Conservation (phyloP, 352 stramenopile species). For the Phytopythium kandeliae region DNA sequence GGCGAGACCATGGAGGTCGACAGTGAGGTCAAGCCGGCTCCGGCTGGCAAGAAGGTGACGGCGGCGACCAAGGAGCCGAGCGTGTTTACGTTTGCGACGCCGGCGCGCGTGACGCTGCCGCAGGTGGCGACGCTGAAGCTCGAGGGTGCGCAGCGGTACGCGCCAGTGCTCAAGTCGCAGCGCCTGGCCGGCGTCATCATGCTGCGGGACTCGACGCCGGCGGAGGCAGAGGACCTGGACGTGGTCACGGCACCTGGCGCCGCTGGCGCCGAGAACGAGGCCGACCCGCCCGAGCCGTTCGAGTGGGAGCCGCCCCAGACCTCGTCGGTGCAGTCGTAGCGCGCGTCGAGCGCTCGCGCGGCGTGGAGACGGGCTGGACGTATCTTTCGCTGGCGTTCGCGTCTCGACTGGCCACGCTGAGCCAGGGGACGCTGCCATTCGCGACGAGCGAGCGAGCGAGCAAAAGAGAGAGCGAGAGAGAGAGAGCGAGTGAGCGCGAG, state of each 20-base stretch:
- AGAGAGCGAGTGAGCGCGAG: neutral
- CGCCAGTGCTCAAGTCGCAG: conserved; percentile 67
- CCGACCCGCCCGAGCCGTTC: conserved; percentile 94
- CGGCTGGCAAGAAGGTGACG: conserved; percentile 36
- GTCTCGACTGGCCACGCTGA: neutral
- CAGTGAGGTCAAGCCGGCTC: conserved; percentile 41
- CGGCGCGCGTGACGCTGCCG: conserved; percentile 89
- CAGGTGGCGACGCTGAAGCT: conserved; percentile 91
- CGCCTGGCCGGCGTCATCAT: conserved; percentile 92
- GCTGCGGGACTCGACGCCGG: conserved; percentile 92
- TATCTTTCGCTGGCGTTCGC: conserved; percentile 2
- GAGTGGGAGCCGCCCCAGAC: conserved; percentile 90
- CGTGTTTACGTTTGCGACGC: conserved; percentile 92
- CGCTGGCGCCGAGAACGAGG: conserved; percentile 91
- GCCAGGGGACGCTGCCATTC: no score
- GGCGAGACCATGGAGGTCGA: conserved; percentile 73
- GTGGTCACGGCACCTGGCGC: conserved; percentile 89
- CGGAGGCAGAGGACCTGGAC: conserved; percentile 92
- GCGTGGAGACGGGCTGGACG: neutral
- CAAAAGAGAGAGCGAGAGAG: no score
- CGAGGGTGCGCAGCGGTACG: conserved; percentile 91
- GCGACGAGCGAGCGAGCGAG: no score
- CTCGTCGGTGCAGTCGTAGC: conserved; percentile 7
- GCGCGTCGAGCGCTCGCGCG: neutral
- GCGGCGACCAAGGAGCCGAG: conserved; percentile 92